Base-by-base conservation (phyloP, 805 yeast genomes). In the Candida sakaeoensis region DNA sequence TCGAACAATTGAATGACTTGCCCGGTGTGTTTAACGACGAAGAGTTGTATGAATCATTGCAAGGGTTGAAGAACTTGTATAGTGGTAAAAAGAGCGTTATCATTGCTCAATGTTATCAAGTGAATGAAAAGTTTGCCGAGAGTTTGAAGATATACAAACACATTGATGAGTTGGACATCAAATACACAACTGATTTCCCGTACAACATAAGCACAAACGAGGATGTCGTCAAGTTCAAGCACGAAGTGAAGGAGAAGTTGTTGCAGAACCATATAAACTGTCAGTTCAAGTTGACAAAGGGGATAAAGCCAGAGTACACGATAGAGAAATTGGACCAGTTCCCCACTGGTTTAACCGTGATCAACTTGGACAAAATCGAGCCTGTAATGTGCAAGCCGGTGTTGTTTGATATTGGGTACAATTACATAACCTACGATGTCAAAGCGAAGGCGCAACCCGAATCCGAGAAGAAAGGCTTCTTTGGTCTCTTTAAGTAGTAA, bases 21-120 rank as follows among this genome's bases (percentile, higher is more conserved):
- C 96, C 97, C 0, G 98, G 98, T 70, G 95, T 91, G 14, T 80
- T 84, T 54, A 85, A 86, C 39, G 95, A 88, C 55, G 93, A 85
- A 39, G 80, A 74, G 16, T 69, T 91, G 40, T 57, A 66, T 45
- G 61, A 63, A 5, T 75, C 82, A 7, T 65, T 93, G 32, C 70
- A 67, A 9, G 49, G 70, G 12, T 61, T 87, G 50, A 62, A 65
- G 22, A 52, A 55, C 7, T 78, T 67, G 45, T 85, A 74, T 57
- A 50, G 53, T n/a, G 61, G 73, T 27, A 50, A 60, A 37, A 76
- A 76, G 49, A 52, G 70, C 10, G 49, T 61, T 21, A 57, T 65
- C 14, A 53, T 83, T 14, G 76, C 81, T 6, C 59, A 65, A 17
- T 62, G 70, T 6, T 78, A 69, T 47, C 58, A 71, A 33, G 47